phyloP scores from a whole-genome alignment of 2,329 filamentous ascomycete species.

The Neopestalotiopsis rosae region DNA sequence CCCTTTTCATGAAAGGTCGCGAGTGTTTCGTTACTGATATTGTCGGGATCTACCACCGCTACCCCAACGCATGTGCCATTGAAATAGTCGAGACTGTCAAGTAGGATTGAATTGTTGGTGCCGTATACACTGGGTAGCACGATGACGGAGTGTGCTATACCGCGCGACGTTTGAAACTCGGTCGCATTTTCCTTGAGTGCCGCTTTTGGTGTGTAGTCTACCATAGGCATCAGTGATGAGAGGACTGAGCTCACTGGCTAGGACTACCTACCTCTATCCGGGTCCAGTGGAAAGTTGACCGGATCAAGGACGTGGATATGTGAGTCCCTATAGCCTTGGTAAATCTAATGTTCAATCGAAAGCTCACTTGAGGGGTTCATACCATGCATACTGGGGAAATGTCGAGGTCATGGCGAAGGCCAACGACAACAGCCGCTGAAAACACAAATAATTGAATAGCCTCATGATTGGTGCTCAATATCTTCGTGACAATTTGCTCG shows the following conservation, averaged over 20 bases:
- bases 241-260: not conserved
- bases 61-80: not conserved
- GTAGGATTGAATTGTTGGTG: constrained; percentile 1
- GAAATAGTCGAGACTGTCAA: not conserved
- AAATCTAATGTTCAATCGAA: not conserved
- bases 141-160: constrained; percentile 7
- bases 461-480: not conserved
- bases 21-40: not conserved
- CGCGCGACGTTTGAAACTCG: constrained; percentile 3
- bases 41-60: not conserved
- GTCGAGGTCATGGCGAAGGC: not conserved
- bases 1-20: not conserved
- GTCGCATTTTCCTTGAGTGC: not conserved
- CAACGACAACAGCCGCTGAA: not conserved
- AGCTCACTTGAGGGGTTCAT: not conserved
- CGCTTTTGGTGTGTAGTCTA: constrained; percentile 9
- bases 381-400: not conserved
- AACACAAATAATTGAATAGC: not conserved
- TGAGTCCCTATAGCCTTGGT: not conserved
- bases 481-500: not conserved
- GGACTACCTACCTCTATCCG: not conserved
- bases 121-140: not conserved
- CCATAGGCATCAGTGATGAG: not conserved
- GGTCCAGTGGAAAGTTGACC: not conserved
- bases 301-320: not conserved